A percentile compares a stretch with the other conserved stretches of the same genome.
Evolutionary conservation across 2,329 filamentous ascomycete genomes (phyloP).

Genomic region (Teratosphaeria zuluensis): DNA sequence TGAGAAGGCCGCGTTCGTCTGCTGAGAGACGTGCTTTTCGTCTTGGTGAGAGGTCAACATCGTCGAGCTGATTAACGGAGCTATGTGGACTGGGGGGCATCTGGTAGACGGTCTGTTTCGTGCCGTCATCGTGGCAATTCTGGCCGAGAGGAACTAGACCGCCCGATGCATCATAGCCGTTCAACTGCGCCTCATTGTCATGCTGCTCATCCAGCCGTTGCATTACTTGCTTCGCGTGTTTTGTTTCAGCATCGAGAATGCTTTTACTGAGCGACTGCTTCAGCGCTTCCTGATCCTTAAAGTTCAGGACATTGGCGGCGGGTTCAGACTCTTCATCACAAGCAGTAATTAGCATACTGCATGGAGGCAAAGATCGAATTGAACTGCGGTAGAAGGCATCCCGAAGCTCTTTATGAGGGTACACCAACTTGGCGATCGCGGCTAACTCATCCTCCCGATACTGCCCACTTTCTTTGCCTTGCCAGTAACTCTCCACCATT

Average conservation of each 20-base stretch:
- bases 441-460: too few species aligned
- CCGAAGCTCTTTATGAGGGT: too few species aligned
- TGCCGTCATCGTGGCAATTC: background rate
- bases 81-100: background rate
- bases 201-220: conserved; percentile 20
- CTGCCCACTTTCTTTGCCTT: too few species aligned
- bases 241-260: background rate
- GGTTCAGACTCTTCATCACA: too few species aligned
- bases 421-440: too few species aligned
- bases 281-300: too few species aligned
- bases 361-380: too few species aligned
- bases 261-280: background rate
- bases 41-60: background rate
- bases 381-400: too few species aligned
- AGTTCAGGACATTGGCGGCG: too few species aligned
- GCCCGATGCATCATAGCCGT: background rate
- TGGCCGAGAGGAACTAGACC: background rate
- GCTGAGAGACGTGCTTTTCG: background rate
- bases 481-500: too few species aligned
- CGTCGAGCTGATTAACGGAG: background rate
- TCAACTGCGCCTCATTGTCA: conserved; percentile 11
- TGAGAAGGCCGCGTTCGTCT: background rate
- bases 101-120: background rate
- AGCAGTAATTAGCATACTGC: too few species aligned
- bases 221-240: background rate